Base-by-base conservation (phyloP, 768 basidiomycete genomes). In the Chalciporus chontae region DNA sequence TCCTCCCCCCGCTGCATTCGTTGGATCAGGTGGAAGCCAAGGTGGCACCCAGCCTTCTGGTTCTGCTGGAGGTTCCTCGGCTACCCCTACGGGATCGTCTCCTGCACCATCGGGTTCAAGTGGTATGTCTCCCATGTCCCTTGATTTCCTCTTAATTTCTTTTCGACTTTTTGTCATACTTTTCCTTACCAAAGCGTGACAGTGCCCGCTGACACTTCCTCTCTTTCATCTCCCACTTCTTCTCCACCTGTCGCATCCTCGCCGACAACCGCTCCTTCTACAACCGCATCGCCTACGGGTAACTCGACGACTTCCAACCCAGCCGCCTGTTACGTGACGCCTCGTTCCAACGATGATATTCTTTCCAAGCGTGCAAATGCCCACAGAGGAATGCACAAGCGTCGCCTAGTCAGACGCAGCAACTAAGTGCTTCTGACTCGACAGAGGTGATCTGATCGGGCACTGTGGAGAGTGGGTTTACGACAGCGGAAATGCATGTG, bases 1-100 rank as follows among this genome's bases (percentile, higher is more conserved):
- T 3, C 82, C 78, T 8, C 27, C 66, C 11, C 63, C 80, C 13
- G 76, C 78, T 26, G 59, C 69, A 24, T 74, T 80, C 42, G 71
- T 74, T 27, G 51, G 55, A 14, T 51, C 23, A 10, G 44, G 40
- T 34, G 53, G 27, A 36, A 47, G 43, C 21, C 38, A 51, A 37
- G 58, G 58, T 14, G 58, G 63, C 7, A 47, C 48, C 34, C 62
- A 66, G 41, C 53, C 62, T 29, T 50, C 65, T 46, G 61, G 51
- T 23, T 56, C 66, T 24, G 29, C 39, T 19, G 43, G 54, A 26
- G 52, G 43, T 13, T 51, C 57, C 26, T 57, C 64, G 15, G 14
- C 59, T 31, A 47, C 55, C 1, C 45, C 49, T 8, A 49, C 63
- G 8, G 3, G 48, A 24, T 40, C 59, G 10, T 37, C 63, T n/a